These are phyloP conservation scores for Pythium volutum DNA, from an alignment of 352 stramenopile genomes.

Conservation along the genomic window DNA sequence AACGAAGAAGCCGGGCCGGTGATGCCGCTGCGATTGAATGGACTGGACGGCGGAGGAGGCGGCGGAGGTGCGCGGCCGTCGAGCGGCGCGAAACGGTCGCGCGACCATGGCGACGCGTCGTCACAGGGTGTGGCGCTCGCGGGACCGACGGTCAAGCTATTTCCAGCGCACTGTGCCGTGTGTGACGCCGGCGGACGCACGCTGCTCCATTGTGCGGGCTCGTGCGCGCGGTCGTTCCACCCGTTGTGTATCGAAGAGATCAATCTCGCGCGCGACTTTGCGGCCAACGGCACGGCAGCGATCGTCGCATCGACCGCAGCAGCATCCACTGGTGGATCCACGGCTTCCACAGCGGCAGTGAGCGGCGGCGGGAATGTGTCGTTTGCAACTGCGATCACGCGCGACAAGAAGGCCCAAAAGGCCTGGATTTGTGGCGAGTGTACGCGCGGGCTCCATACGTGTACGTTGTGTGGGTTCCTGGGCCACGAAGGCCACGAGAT, in stretches of 20 bases:
- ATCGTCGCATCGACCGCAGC: constrained; percentile 8
- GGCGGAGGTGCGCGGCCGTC: background rate
- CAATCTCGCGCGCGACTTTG: constrained; percentile 23
- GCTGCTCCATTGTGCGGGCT: constrained; percentile 53
- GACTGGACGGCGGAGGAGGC: background rate
- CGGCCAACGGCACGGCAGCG: background rate
- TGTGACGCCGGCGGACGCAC: constrained; percentile 48
- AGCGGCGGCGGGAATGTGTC: constrained; percentile 3
- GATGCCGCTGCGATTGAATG: constrained; percentile 9
- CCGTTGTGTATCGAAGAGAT: constrained; percentile 56
- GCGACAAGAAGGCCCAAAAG: constrained; percentile 34
- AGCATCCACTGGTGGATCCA: background rate
- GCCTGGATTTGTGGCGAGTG: constrained; percentile 72
- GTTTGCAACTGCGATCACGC: constrained; percentile 21
- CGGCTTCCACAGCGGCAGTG: background rate
- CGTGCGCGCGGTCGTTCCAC: constrained; percentile 61
- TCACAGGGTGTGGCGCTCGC: background rate
- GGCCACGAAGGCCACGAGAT: constrained; percentile 55
- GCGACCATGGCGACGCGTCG: constrained; percentile 17
- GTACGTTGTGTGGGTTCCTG: constrained; percentile 67
- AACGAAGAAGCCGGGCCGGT: constrained; percentile 33
- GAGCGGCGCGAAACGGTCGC: constrained; percentile 32
- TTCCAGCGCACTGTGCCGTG: constrained; percentile 53
- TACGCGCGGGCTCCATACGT: constrained; percentile 49
- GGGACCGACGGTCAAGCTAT: constrained; percentile 35